These are phyloP conservation scores for Guyanaporus albipodus DNA, from an alignment of 768 basidiomycete genomes.

Conservation along the genomic window DNA sequence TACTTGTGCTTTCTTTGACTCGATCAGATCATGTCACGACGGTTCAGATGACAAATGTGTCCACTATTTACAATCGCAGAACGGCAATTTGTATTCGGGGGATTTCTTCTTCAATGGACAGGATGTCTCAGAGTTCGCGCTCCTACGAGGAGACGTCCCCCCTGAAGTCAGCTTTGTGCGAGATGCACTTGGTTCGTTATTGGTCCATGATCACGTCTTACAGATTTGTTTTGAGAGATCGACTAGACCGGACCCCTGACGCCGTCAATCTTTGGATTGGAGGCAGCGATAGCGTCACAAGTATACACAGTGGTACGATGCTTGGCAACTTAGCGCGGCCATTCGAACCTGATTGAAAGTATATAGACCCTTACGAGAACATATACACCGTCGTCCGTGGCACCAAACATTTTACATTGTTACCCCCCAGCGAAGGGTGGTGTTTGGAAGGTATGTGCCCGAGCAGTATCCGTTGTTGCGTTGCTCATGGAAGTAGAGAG, in stretches of 20 bases:
- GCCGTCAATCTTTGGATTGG: conserved; percentile 96
- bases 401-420: conserved; percentile 77
- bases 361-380: conserved; percentile 85
- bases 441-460: conserved; percentile 64
- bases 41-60: conserved; percentile 32
- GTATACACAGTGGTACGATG: conserved; percentile 74
- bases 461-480: background rate
- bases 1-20: background rate
- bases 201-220: background rate
- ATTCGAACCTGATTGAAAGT: background rate
- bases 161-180: conserved; percentile 69
- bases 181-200: conserved; percentile 66
- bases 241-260: conserved; percentile 62
- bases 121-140: conserved; percentile 55
- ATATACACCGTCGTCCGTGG: conserved; percentile 86
- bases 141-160: conserved; percentile 63
- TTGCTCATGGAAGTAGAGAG: conserved; percentile 41
- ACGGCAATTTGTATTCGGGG: conserved; percentile 75
- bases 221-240: background rate
- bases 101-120: conserved; percentile 36
- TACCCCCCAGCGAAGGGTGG: conserved; percentile 89
- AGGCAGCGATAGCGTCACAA: conserved; percentile 69
- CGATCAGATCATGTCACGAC: background rate
- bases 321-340: background rate
- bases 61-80: conserved; percentile 85